Evolutionary conservation across 75 land plant species (phyloP).

Genomic region (Larix kaempferi): DNA sequence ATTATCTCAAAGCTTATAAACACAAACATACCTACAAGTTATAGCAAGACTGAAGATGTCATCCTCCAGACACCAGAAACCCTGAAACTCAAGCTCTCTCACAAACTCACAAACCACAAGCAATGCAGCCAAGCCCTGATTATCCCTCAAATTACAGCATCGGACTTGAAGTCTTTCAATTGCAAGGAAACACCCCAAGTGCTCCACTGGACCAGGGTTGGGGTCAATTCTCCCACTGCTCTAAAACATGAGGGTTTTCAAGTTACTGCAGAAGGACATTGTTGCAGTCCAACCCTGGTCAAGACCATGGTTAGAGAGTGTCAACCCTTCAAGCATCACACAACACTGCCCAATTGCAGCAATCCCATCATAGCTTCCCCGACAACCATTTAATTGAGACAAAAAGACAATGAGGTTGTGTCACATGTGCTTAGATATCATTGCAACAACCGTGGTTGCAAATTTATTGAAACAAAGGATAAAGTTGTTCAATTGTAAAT

Average conservation of each 20-base stretch:
- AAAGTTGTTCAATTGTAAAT: too few relatives aligned
- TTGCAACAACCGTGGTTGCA: too few relatives aligned
- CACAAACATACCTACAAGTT: constrained; percentile 51
- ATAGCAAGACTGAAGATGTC: constrained; percentile 50
- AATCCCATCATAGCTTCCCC: constrained; percentile 89
- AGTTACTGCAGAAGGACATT: constrained; percentile 54
- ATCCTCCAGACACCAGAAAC: constrained; percentile 92
- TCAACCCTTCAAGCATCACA: constrained; percentile 87
- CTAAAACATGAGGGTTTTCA: constrained; percentile 70
- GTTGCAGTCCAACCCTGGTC: constrained; percentile 84
- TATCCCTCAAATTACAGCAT: constrained; percentile 71
- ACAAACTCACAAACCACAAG: constrained; percentile 52
- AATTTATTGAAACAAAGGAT: too few relatives aligned
- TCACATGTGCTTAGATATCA: too few relatives aligned
- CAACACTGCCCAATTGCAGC: constrained; percentile 90
- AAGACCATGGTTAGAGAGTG: constrained; percentile 65
- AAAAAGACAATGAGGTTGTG: too few relatives aligned
- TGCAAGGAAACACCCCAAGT: constrained; percentile 65
- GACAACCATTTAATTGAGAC: constrained; percentile 70
- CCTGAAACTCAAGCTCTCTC: constrained; percentile 71
- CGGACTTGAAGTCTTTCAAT: constrained; percentile 63
- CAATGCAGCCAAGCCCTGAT: constrained; percentile 50
- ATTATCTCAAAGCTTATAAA: too few relatives aligned
- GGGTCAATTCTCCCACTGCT: constrained; percentile 72
- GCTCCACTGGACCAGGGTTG: constrained; percentile 70